Percentiles rank a stretch among this genome's conserved stretches.
These are phyloP conservation scores for Gossypium ekmanianum DNA, from an alignment of 345 rosid genomes.

Conservation along the genomic window DNA sequence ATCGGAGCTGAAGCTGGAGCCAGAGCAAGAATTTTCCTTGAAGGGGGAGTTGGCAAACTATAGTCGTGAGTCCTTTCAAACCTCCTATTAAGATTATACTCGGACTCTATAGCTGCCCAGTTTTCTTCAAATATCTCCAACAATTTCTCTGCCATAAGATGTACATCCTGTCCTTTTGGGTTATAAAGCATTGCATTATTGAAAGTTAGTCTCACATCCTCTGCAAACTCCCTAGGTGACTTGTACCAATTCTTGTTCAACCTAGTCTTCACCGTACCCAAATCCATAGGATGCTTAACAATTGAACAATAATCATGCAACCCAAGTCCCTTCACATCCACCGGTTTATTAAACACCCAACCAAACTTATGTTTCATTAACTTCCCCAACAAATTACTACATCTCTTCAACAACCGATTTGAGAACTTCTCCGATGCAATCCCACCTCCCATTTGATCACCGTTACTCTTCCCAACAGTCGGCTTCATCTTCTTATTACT, in stretches of 20 bases:
- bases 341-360: constrained; percentile 82
- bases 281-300: constrained; percentile 86
- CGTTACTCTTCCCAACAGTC: constrained; percentile 21
- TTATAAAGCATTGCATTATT: constrained; percentile 80
- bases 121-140: constrained; percentile 57
- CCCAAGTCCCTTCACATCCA: constrained; percentile 67
- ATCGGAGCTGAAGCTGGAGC: constrained; percentile 9
- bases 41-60: constrained; percentile 24
- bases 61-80: constrained; percentile 20
- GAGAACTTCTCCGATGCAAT: constrained; percentile 34
- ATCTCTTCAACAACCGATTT: constrained; percentile 46
- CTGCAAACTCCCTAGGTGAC: constrained; percentile 68
- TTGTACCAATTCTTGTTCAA: constrained; percentile 59
- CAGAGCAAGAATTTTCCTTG: constrained; percentile 23
- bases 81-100: constrained; percentile 33
- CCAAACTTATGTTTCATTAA: constrained; percentile 82
- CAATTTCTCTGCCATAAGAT: constrained; percentile 61
- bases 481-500: constrained; percentile 45
- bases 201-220: constrained; percentile 83
- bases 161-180: constrained; percentile 80
- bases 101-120: constrained; percentile 51
- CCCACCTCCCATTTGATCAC: constrained; percentile 23
- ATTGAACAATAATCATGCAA: constrained; percentile 70
- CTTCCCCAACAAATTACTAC: constrained; percentile 52
- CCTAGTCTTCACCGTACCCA: constrained; percentile 75